Base-by-base conservation (phyloP, 306 rosid genomes). In the Cicer yamashitae region DNA sequence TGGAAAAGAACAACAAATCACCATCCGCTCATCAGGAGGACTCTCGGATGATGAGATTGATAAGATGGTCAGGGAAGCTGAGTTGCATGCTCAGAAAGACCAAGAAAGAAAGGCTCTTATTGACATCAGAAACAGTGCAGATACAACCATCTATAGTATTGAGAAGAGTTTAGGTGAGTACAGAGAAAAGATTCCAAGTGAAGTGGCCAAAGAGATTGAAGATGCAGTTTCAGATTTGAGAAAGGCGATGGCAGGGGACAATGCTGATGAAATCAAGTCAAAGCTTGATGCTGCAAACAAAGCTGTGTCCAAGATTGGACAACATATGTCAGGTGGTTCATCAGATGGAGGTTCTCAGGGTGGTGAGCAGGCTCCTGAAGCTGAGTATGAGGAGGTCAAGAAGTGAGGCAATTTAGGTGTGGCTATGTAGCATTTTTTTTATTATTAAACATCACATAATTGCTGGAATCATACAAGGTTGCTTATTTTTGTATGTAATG, bases 321-420 rank as follows among this genome's bases (percentile, higher is more conserved):
- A 93, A 71, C 97, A 93, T 71, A 89, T 93, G 97, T 82, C 96
- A 2, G 91, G 93, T 12, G 96, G 93, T 2, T 77, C 92, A 11
- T 74, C 89, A 3, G 56, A 84, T 0, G 98, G 93, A 60, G 98
- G 93, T 44, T 76, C 97, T 50, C 91, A 85, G 81, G 90, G 90
- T 65, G 98, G 97, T 3, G 94, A 89, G 7, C 98, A 93, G 78
- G 82, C 98, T 71, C 86, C 91, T 0, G 98, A 93, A 75, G 98
- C 98, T 0, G 98, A 93, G 41, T 93, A 89, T 25, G 98, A 93
- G 66, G 98, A 93, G 83, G 98, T 87, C 59, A 93, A 91, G 87
- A 93, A 93, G 89, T 90, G 87, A 34, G 3, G 7, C 51, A 13
- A 60, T 43, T 30, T 60, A 34, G 66, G 66, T 13, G 44, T 4